Conservation (phyloP, 192 early-diverging fungal genomes). For the Entomortierella parvispora region DNA sequence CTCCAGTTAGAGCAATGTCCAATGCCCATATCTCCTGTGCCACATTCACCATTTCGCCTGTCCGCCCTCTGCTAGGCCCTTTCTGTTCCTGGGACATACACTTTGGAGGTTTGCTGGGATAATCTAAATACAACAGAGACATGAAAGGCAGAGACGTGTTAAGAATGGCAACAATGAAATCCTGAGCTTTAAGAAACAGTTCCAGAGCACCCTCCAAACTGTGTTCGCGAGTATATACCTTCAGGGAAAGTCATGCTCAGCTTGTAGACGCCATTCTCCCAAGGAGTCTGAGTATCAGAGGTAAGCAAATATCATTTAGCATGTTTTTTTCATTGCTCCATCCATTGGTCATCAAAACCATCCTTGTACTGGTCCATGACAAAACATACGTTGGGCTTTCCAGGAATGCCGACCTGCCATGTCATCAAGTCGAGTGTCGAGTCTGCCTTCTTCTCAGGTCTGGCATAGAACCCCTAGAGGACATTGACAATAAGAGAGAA, state of each 20-base stretch:
- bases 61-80: background rate
- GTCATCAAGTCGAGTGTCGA: constrained; percentile 84
- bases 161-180: no score
- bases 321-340: no score
- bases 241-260: constrained; percentile 85
- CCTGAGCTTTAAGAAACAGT: no score
- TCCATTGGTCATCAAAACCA: no score
- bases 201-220: no score
- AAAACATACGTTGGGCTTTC: constrained; percentile 56
- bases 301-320: background rate
- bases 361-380: no score
- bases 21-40: background rate
- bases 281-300: constrained; percentile 70
- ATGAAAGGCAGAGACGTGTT: background rate
- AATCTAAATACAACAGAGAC: constrained; percentile 30
- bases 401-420: constrained; percentile 78
- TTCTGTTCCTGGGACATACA: constrained; percentile 16
- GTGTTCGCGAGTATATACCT: constrained; percentile 42
- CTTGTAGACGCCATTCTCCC: constrained; percentile 93
- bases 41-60: background rate
- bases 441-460: constrained; percentile 86
- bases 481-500: background rate
- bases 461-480: constrained; percentile 90
- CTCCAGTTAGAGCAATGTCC: background rate
- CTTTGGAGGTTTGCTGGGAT: constrained; percentile 59